These are phyloP conservation scores for Phoma sp. DNA, from an alignment of 2,329 filamentous ascomycete species.

Conservation along the genomic window DNA sequence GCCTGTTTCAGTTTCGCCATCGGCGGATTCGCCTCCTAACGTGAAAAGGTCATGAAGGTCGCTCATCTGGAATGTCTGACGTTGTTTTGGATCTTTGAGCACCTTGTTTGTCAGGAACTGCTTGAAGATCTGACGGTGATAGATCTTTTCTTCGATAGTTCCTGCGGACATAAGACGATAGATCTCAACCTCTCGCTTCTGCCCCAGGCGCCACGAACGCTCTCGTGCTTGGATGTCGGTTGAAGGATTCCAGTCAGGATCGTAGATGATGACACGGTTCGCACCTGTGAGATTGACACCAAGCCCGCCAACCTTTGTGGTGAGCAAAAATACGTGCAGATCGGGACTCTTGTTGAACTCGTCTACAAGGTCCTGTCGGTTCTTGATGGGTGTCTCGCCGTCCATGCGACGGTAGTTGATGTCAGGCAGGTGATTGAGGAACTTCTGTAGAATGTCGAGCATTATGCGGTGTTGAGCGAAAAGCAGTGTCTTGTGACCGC, in stretches of 20 bases:
- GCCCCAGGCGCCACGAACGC: slow-evolving; percentile 91
- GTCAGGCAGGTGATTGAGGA: slow-evolving; percentile 70
- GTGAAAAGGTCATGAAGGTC: slow-evolving; percentile 93
- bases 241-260: slow-evolving; percentile 98
- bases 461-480: slow-evolving; percentile 95
- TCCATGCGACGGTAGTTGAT: slow-evolving; percentile 91
- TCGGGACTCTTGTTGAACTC: slow-evolving; percentile 84
- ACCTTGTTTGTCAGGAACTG: slow-evolving; percentile 98
- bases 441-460: slow-evolving; percentile 90
- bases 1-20: slow-evolving; percentile 80
- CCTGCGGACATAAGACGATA: slow-evolving; percentile 98
- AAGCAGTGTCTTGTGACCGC: slow-evolving; percentile 91
- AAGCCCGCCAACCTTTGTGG: slow-evolving; percentile 92
- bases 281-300: slow-evolving; percentile 95
- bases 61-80: slow-evolving; percentile 85
- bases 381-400: slow-evolving; percentile 85
- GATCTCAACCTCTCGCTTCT: slow-evolving; percentile 93
- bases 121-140: slow-evolving; percentile 98
- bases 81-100: slow-evolving; percentile 89
- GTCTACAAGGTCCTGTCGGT: slow-evolving; percentile 88
- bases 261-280: slow-evolving; percentile 95
- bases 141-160: slow-evolving; percentile 99
- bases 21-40: slow-evolving; percentile 67
- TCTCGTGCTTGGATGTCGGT: slow-evolving; percentile 95
- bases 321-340: slow-evolving; percentile 88